These are phyloP conservation scores for Dichotomocladium elegans DNA, from an alignment of 371 early-diverging fungal genomes.

Conservation along the genomic window DNA sequence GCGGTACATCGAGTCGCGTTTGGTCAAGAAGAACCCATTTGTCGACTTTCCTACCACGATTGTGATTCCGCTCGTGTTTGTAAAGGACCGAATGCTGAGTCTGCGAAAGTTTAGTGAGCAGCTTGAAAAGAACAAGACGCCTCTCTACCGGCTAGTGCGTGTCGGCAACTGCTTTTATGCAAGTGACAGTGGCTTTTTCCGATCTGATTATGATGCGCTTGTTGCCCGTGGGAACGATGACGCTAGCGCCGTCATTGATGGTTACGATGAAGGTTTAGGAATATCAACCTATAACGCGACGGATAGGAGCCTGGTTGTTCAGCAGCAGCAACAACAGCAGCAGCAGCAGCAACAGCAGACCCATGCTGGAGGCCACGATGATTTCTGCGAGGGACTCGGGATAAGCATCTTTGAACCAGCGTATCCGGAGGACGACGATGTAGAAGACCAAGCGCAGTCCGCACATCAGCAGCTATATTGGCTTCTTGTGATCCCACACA, in stretches of 20 bases:
- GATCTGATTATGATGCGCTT: slow-evolving; percentile 6
- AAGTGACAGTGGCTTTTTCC: slow-evolving; percentile 27
- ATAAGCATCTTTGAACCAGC: slow-evolving; percentile 38
- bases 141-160: slow-evolving; percentile 50
- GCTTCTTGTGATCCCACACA: slow-evolving; percentile 61
- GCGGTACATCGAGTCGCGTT: slow-evolving; percentile 56
- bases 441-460: neutral
- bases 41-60: slow-evolving; percentile 64
- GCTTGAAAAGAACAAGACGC: slow-evolving; percentile 42
- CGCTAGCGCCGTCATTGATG: neutral
- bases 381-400: slow-evolving; percentile 45
- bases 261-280: neutral
- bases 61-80: slow-evolving; percentile 60
- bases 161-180: slow-evolving; percentile 63
- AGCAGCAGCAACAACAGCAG: slow-evolving; percentile 1
- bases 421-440: slow-evolving; percentile 11
- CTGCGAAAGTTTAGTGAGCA: slow-evolving; percentile 58
- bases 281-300: neutral
- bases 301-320: neutral
- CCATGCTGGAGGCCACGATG: slow-evolving; percentile 17
- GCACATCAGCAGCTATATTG: slow-evolving; percentile 53
- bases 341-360: neutral
- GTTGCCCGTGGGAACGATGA: slow-evolving; percentile 2
- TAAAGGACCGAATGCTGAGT: slow-evolving; percentile 44
- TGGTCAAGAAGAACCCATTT: slow-evolving; percentile 63